phyloP scores from a whole-genome alignment of 2,329 filamentous ascomycete species.

The Bipolaris victoriae region DNA sequence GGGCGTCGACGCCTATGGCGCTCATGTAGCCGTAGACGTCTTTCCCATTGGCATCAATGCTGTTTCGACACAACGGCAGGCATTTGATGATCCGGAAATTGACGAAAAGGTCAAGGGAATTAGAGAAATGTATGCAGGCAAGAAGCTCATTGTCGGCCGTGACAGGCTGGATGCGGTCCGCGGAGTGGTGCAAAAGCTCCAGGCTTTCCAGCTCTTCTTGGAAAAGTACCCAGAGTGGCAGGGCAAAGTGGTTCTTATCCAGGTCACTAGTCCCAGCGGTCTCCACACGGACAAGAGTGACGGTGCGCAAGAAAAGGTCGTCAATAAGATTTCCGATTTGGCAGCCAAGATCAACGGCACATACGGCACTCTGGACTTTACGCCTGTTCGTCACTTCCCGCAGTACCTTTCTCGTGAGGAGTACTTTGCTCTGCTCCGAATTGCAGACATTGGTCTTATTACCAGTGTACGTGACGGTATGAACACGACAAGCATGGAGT shows the following conservation, averaged over 20 bases:
- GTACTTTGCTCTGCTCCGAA: slow-evolving; percentile 91
- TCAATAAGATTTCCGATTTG: slow-evolving; percentile 86
- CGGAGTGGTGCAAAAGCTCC: slow-evolving; percentile 93
- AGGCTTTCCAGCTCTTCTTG: slow-evolving; percentile 91
- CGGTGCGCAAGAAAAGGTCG: slow-evolving; percentile 78
- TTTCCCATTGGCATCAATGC: slow-evolving; percentile 96
- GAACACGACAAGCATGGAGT: slow-evolving; percentile 97
- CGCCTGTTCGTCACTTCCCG: slow-evolving; percentile 91
- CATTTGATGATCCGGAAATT: slow-evolving; percentile 73
- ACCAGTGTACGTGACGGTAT: slow-evolving; percentile 96
- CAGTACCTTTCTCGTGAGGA: slow-evolving; percentile 90
- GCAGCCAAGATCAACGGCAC: slow-evolving; percentile 90
- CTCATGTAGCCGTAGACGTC: slow-evolving; percentile 87
- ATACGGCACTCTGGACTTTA: slow-evolving; percentile 86
- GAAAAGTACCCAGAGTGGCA: slow-evolving; percentile 91
- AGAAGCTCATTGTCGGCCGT: slow-evolving; percentile 93
- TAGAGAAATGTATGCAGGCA: slow-evolving; percentile 79
- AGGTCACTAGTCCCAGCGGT: slow-evolving; percentile 88
- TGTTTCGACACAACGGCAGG: slow-evolving; percentile 74
- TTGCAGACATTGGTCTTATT: slow-evolving; percentile 90
- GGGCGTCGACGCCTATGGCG: slow-evolving; percentile 87
- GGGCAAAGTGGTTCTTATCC: slow-evolving; percentile 89
- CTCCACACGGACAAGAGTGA: slow-evolving; percentile 75
- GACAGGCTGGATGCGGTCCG: slow-evolving; percentile 92
- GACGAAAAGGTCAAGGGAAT: slow-evolving; percentile 75